Evolutionary conservation across 2,329 filamentous ascomycete species (phyloP), one percentile per base, ranked within the genome.

Genomic region (Claviceps digitariae): DNA sequence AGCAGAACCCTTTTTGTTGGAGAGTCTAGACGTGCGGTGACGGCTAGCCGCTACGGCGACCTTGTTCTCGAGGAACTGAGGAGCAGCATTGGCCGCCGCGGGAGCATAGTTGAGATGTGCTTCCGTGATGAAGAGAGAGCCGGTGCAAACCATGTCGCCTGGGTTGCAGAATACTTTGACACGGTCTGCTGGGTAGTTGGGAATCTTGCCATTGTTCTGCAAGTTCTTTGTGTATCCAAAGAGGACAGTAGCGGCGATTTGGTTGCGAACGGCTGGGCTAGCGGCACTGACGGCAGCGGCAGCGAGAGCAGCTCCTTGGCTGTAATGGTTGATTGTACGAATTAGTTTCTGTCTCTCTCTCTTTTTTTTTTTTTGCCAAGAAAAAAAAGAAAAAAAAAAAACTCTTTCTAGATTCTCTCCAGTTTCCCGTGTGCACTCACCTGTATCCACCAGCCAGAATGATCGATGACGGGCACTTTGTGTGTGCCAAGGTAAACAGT

Each of bases 231-330:
- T 72, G 56, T 72, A 72, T 0, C 71, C 70, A 44, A 69, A 71
- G 27, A 70, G 63, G 12, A 67, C 66, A 1, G 63, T 61, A 23
- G 65, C 69, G 46, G 64, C 67, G 54, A 72, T 62, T 62, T 71
- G 63, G 31, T 66, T 56, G 27, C 63, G 59, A 50, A 69, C 57
- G 21, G 55, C 29, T 3, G 56, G 50, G 47, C 58, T 54, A 23
- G 73, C 60, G n/a, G 66, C 62, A 12, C 65, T 61, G 48, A 75
- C 59, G 8, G 70, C 61, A 40, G 66, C 64, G 23, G 68, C 66
- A n/a, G 72, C 66, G 51, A 76, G 67, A 2, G 73, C 73, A 3
- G 69, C 67, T 31, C 73, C 73, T 60, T 75, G 65, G 48, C 66
- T 64, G 8, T 25, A 9, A 13, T 12, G 17, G 17, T 21, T 40